phyloP scores from a whole-genome alignment of 202 grass and related monocot genomes.

The Saccharum hybrid region DNA sequence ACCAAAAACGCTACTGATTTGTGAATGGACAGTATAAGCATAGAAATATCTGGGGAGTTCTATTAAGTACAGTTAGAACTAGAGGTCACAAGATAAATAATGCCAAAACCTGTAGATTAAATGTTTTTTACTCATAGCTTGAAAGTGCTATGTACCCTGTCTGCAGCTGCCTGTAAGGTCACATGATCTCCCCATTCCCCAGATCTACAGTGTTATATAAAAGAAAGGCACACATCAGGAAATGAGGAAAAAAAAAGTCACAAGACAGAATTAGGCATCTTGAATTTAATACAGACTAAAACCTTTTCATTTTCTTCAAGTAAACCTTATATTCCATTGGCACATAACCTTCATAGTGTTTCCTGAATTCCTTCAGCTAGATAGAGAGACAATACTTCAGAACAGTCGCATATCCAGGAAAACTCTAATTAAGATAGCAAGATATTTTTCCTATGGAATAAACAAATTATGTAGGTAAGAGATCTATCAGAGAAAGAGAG shows the following conservation, averaged over 20 bases:
- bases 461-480: constrained; percentile 3
- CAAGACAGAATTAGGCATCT: constrained; percentile 2
- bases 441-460: not conserved
- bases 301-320: constrained; percentile 98
- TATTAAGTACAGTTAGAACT: constrained; percentile 22
- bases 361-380: constrained; percentile 91
- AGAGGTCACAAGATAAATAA: constrained; percentile 41
- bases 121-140: constrained; percentile 49
- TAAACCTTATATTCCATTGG: constrained; percentile 96
- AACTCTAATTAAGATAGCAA: not conserved
- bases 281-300: constrained; percentile 40
- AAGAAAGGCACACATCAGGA: constrained; percentile 38
- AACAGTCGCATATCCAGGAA: constrained; percentile 32
- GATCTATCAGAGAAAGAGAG: constrained; percentile 29
- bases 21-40: not conserved
- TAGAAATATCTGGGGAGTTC: not conserved
- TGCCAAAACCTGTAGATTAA: constrained; percentile 43
- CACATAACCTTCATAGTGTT: constrained; percentile 94
- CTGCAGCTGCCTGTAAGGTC: constrained; percentile 96
- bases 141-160: constrained; percentile 75
- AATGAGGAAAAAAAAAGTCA: constrained; percentile 1
- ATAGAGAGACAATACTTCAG: constrained; percentile 47
- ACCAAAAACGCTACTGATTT: not conserved
- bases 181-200: constrained; percentile 99
- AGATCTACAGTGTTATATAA: constrained; percentile 61